phyloP scores from a whole-genome alignment of 2,329 filamentous ascomycete species.

The Cryoendolithus antarcticus region DNA sequence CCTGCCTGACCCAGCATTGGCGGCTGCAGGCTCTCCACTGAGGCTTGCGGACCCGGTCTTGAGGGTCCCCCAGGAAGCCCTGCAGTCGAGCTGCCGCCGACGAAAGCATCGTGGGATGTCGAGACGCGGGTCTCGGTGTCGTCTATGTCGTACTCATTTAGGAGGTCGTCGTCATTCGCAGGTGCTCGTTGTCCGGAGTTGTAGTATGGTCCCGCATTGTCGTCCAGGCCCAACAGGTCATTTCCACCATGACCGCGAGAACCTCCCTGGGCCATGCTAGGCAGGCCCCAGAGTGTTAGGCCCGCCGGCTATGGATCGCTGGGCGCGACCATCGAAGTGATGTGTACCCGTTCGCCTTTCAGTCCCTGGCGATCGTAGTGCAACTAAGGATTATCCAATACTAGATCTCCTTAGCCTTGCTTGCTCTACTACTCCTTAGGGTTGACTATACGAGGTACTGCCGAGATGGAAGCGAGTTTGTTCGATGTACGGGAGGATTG shows the following conservation, averaged over 20 bases:
- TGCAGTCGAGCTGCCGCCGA: conserved; percentile 47
- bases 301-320: conserved; percentile 4
- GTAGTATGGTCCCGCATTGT: conserved; percentile 56
- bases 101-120: conserved; percentile 88
- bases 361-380: too few species aligned
- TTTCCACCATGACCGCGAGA: conserved; percentile 23
- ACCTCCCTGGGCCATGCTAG: conserved; percentile 37
- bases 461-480: too few species aligned
- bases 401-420: too few species aligned
- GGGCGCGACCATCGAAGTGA: conserved; percentile 5
- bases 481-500: too few species aligned
- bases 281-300: conserved; percentile 4
- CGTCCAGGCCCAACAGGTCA: conserved; percentile 54
- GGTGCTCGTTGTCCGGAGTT: conserved; percentile 63
- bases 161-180: conserved; percentile 68
- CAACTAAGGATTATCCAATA: too few species aligned
- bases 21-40: conserved; percentile 20
- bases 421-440: too few species aligned
- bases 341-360: too few species aligned
- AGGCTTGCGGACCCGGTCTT: conserved; percentile 25
- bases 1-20: conserved; percentile 25
- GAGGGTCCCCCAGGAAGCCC: conserved; percentile 28
- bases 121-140: conserved; percentile 63
- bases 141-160: conserved; percentile 62
- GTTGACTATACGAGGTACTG: too few species aligned